Evolutionary conservation across 139 green algal species (phyloP), one percentile per base, ranked within the genome.

Genomic region (Chlamydomonas sp.): DNA sequence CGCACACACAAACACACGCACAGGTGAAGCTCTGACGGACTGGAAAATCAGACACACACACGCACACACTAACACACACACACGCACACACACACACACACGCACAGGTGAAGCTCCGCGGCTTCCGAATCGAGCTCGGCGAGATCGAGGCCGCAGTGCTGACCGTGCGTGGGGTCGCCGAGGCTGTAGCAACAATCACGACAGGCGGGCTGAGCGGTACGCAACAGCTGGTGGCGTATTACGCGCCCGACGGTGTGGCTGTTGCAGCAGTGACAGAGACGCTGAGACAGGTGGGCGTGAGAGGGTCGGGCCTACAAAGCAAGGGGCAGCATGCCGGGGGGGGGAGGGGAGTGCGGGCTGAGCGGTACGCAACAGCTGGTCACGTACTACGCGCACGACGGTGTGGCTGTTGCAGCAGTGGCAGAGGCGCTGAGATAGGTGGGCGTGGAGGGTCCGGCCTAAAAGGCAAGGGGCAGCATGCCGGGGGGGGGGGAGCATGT

Each of bases 31-130:
- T n/a, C n/a, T n/a, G n/a, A n/a, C n/a, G n/a, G n/a, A n/a, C n/a
- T n/a, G n/a, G n/a, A n/a, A n/a, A n/a, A n/a, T n/a, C n/a, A n/a
- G n/a, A n/a, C n/a, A n/a, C n/a, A n/a, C n/a, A n/a, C n/a, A n/a
- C n/a, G n/a, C n/a, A n/a, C n/a, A n/a, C n/a, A n/a, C n/a, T n/a
- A n/a, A n/a, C n/a, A n/a, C n/a, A n/a, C n/a, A n/a, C n/a, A n/a
- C n/a, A n/a, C n/a, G n/a, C n/a, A n/a, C n/a, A n/a, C n/a, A n/a
- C n/a, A n/a, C n/a, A n/a, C n/a, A n/a, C n/a, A n/a, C n/a, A n/a
- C n/a, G n/a, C n/a, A n/a, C n/a, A n/a, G 66, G 69, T 88, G 34
- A 86, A 88, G 72, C 70, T 88, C 28, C 71, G 72, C 35, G 83
- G 83, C 22, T 73, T 86, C 36, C 59, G 80, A 16, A 83, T 88